phyloP scores from a whole-genome alignment of 257 asterid genomes.

The Vinca minor region DNA sequence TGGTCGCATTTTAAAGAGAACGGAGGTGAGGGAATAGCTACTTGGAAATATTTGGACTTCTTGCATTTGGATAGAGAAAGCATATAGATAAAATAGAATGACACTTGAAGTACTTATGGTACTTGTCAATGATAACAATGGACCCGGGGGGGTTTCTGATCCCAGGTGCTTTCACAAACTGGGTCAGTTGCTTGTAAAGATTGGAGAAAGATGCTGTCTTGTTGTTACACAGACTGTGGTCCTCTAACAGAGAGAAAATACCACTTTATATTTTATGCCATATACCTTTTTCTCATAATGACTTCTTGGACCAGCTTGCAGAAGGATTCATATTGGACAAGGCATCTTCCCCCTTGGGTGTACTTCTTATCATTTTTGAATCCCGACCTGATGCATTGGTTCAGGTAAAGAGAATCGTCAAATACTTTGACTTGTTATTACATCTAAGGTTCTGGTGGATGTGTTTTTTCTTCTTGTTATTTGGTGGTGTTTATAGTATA shows the following conservation, averaged over 20 bases:
- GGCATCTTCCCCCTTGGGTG: constrained; percentile 65
- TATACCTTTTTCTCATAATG: not conserved
- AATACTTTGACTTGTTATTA: not conserved
- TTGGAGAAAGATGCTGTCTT: not conserved
- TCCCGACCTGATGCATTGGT: constrained; percentile 86
- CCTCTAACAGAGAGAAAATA: not conserved
- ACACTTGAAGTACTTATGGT: not conserved
- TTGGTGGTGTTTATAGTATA: not conserved
- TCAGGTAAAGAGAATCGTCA: constrained; percentile 41
- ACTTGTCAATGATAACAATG: not conserved
- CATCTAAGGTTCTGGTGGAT: not conserved
- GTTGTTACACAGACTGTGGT: not conserved
- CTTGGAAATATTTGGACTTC: constrained; percentile 4
- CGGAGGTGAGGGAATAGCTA: constrained; percentile 43
- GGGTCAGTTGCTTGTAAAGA: not conserved
- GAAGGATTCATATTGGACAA: constrained; percentile 68
- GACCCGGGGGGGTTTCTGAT: not conserved
- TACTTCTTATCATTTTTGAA: constrained; percentile 69
- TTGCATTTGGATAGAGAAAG: constrained; percentile 4
- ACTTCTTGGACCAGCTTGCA: constrained; percentile 42
- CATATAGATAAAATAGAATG: not conserved
- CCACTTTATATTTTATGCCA: not conserved
- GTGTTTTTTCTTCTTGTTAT: not conserved
- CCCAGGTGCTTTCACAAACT: not conserved
- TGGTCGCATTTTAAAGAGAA: constrained; percentile 58